Evolutionary conservation across 805 yeast genomes (phyloP), one percentile per base, ranked within the genome.

Genomic region (Brettanomyces anomalus): DNA sequence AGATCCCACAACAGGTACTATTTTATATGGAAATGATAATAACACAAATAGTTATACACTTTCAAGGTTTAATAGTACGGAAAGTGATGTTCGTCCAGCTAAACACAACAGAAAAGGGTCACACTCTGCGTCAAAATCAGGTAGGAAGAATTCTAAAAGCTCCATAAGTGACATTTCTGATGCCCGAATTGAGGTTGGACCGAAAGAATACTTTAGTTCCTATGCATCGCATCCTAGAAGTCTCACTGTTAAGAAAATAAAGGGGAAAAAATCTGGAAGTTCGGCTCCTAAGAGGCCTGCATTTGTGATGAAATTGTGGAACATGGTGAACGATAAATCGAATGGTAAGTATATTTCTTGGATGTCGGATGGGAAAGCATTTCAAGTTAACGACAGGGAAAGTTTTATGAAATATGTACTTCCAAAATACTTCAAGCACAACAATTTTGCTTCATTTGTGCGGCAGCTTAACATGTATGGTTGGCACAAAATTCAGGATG

Each of bases 401-500:
- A 71, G 67, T 28, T 90, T 93, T 56, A 93, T 88, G 73, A 85
- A 81, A 53, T 68, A 72, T 46, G 81, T 93, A 21, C 65, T 93
- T 48, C 98, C 99, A 4, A 80, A 81, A 56, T 93, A 87, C 65
- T 93, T 89, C 71, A 93, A 93, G 61, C 98, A 93, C 64, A 82
- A 85, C 47, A 90, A 93, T 60, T 89, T 93, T 65, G 94, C 97
- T 17, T 81, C 93, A 28, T 93, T 93, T 71, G 97, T 93, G 14
- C 77, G 98, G 48, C 98, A 90, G 60, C 71, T 90, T 55, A 90
- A 90, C 64, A 90, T 93, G 98, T 93, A 93, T 60, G 98, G 98
- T 10, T 93, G 97, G 96, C 97, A 89, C 67, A 93, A 93, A 64
- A 93, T 93, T 4, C 98, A 93, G 63, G 97, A 93, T 62, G 78